Conservation (phyloP, 1,284 basidiomycete genomes). For the Inonotus hispidus region DNA sequence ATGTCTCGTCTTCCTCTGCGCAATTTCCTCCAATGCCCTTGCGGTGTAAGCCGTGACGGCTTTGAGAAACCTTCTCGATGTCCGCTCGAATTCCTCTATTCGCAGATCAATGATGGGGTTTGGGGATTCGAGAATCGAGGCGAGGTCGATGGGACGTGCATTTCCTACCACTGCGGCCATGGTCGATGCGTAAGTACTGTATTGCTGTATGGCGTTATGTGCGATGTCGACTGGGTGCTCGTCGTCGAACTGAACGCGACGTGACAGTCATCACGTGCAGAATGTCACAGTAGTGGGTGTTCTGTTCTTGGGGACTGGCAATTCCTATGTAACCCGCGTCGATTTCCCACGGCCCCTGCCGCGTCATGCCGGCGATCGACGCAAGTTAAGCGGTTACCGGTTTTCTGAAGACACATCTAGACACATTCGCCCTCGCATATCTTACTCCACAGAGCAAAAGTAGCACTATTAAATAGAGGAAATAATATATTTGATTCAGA, state of each 20-base stretch:
- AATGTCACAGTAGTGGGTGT: background rate
- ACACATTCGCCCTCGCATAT: too few relatives aligned
- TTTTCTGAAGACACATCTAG: too few relatives aligned
- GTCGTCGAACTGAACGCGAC: background rate
- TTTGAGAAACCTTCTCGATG: conserved; percentile 63
- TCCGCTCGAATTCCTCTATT: conserved; percentile 55
- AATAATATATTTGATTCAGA: too few relatives aligned
- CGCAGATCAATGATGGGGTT: conserved; percentile 61
- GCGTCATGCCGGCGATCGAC: too few relatives aligned
- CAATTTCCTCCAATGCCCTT: conserved; percentile 55
- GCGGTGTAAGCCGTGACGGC: conserved; percentile 65
- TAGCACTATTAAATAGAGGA: too few relatives aligned
- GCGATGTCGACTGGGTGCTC: background rate
- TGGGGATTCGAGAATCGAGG: conserved; percentile 46
- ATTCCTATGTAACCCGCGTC: too few relatives aligned
- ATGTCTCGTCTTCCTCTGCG: conserved; percentile 52
- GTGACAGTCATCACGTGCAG: background rate
- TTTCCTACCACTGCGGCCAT: conserved; percentile 37
- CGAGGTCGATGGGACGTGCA: conserved; percentile 57
- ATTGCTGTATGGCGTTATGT: background rate
- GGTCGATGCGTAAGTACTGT: background rate
- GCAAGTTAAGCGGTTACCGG: too few relatives aligned
- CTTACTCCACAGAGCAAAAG: too few relatives aligned
- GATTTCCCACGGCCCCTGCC: too few relatives aligned
- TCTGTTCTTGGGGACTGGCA: too few relatives aligned